Evolutionary conservation across 371 early-diverging fungal genomes (phyloP).

Genomic region (Basidiobolus meristosporus): DNA sequence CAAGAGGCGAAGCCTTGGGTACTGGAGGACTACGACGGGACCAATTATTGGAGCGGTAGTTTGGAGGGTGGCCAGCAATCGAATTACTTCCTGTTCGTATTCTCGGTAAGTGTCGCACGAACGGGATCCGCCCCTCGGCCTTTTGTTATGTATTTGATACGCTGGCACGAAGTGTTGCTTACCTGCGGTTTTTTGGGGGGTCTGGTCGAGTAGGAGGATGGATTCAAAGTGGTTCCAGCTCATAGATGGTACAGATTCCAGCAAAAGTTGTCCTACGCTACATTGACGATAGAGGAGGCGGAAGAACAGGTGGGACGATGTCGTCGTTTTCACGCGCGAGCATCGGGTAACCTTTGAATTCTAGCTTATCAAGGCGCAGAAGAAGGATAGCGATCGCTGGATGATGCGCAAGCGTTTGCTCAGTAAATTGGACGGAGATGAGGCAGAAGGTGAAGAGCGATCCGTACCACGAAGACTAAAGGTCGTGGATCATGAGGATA

Average conservation of each 20-base stretch:
- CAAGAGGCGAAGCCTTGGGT: conserved; percentile 66
- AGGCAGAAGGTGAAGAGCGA: conserved; percentile 6
- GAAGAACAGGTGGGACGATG: conserved; percentile 52
- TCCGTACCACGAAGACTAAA: not conserved
- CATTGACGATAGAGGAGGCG: conserved; percentile 78
- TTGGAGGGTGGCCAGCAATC: conserved; percentile 61
- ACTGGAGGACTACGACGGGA: conserved; percentile 41
- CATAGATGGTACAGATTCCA: conserved; percentile 84
- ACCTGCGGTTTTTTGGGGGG: not conserved
- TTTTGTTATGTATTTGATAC: too few species aligned
- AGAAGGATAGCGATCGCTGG: conserved; percentile 36
- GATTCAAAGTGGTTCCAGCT: conserved; percentile 72
- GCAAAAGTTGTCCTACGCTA: conserved; percentile 54
- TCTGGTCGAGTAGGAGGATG: conserved; percentile 24
- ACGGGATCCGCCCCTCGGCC: too few species aligned
- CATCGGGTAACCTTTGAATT: conserved; percentile 13
- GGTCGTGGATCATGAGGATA: not conserved
- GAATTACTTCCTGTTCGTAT: conserved; percentile 64
- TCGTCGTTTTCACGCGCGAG: not conserved
- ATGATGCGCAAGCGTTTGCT: conserved; percentile 37
- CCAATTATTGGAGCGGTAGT: conserved; percentile 23
- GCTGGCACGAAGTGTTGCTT: too few species aligned
- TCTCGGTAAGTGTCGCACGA: conserved; percentile 9
- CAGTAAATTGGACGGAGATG: conserved; percentile 12
- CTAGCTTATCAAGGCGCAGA: conserved; percentile 30